These are phyloP conservation scores for Eucalyptus regnans DNA, from an alignment of 345 rosid genomes.

Conservation along the genomic window DNA sequence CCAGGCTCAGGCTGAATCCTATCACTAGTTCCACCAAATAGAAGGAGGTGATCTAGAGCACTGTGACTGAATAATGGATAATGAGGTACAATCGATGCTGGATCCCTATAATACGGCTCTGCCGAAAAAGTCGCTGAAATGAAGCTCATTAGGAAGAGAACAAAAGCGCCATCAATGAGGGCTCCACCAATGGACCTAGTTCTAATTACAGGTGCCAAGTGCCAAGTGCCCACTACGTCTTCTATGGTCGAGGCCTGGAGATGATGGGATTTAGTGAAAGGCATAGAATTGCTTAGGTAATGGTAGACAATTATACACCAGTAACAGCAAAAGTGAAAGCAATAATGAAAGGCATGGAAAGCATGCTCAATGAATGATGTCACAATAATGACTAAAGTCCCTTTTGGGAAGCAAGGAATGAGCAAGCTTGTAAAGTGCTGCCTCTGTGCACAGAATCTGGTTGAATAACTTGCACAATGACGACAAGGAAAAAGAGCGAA, in stretches of 20 bases:
- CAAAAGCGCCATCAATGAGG: not conserved
- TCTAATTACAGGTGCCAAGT: not conserved
- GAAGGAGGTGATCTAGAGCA: not conserved
- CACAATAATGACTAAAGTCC: conserved; percentile 12
- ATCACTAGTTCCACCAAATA: not conserved
- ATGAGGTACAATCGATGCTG: not conserved
- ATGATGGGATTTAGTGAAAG: conserved; percentile 8
- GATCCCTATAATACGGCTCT: not conserved
- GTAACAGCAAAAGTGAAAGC: conserved; percentile 24
- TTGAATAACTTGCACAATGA: not conserved
- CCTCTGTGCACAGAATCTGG: conserved; percentile 1
- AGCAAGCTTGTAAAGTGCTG: not conserved
- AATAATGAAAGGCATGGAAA: conserved; percentile 21
- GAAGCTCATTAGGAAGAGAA: not conserved
- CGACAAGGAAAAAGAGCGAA: not conserved
- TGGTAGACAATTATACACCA: conserved; percentile 1
- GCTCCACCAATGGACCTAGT: not conserved
- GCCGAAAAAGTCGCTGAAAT: not conserved
- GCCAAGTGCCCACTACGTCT: not conserved
- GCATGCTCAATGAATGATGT: conserved; percentile 40
- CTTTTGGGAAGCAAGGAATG: conserved; percentile 9
- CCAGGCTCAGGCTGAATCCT: not conserved
- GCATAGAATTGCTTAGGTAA: conserved; percentile 9
- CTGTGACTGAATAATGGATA: not conserved
- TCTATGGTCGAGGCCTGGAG: not conserved